phyloP scores from a whole-genome alignment of 768 basidiomycete species.

The Lepiota subincarnata region DNA sequence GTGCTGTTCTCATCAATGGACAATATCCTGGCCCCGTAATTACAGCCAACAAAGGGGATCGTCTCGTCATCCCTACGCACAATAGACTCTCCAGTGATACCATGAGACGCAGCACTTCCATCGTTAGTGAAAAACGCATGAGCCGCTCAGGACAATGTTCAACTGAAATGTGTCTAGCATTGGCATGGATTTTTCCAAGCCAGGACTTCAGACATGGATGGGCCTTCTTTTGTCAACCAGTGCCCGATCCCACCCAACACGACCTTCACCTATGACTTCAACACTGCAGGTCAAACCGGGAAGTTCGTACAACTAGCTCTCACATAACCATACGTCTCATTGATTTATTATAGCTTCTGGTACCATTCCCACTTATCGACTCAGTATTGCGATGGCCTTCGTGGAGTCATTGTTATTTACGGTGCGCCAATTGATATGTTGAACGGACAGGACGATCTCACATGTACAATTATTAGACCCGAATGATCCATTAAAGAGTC shows the following conservation, averaged over 20 bases:
- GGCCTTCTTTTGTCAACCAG: conserved; percentile 37
- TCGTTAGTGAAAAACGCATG: conserved; percentile 18
- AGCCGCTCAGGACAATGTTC: not conserved
- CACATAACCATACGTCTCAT: conserved; percentile 29
- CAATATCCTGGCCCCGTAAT: conserved; percentile 27
- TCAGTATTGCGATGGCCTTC: conserved; percentile 14
- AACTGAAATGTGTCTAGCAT: conserved; percentile 26
- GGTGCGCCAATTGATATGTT: conserved; percentile 9
- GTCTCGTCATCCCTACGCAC: not conserved
- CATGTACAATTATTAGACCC: conserved; percentile 6
- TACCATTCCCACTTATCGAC: conserved; percentile 29
- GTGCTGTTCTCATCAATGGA: conserved; percentile 19
- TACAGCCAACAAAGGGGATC: conserved; percentile 22
- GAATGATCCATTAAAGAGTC: conserved; percentile 7
- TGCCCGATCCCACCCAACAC: conserved; percentile 41
- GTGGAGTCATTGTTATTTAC: conserved; percentile 13
- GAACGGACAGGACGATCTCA: not conserved
- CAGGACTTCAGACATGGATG: conserved; percentile 41
- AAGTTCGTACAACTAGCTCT: conserved; percentile 36
- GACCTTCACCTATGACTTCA: conserved; percentile 41
- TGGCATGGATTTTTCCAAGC: conserved; percentile 51
- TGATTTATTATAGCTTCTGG: conserved; percentile 28
- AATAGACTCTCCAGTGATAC: conserved; percentile 37
- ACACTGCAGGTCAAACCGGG: conserved; percentile 23
- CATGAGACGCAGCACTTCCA: conserved; percentile 27